Percentiles rank a stretch among this genome's conserved stretches.
phyloP scores from a whole-genome alignment of 345 rosid species.

The Heritiera fomes region DNA sequence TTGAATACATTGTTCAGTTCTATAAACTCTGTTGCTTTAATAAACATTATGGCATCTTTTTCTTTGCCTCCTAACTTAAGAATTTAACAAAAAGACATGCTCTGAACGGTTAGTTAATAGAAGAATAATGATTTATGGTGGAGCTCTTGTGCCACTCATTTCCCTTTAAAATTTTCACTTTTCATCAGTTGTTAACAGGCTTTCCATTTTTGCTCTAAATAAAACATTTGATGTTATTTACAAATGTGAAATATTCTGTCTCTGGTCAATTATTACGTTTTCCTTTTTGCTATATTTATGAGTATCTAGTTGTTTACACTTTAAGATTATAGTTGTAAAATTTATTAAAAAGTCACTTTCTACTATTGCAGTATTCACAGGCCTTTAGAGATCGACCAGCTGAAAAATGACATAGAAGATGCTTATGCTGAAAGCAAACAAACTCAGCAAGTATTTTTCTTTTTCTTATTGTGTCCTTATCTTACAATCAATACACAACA shows the following conservation, averaged over 20 bases:
- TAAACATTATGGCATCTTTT: background rate
- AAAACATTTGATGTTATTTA: background rate
- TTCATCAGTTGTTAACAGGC: background rate
- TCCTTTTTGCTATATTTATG: background rate
- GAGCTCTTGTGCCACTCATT: background rate
- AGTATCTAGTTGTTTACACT: background rate
- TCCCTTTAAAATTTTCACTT: background rate
- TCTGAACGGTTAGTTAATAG: background rate
- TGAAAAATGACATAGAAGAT: slow-evolving; percentile 42
- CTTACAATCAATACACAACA: background rate
- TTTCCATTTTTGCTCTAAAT: background rate
- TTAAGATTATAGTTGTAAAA: background rate
- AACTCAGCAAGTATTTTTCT: slow-evolving; percentile 49
- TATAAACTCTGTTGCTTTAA: background rate
- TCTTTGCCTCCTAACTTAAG: background rate
- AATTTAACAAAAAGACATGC: background rate
- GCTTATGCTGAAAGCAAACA: slow-evolving; percentile 40
- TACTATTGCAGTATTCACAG: slow-evolving; percentile 49
- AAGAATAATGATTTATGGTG: background rate
- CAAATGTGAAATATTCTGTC: background rate
- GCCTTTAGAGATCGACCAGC: slow-evolving; percentile 56
- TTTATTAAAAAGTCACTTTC: background rate
- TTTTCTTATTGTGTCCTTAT: background rate
- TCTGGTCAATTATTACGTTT: background rate
- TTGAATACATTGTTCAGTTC: background rate